Evolutionary conservation across 495 filamentous ascomycete genomes (phyloP).

Genomic region (Echria macrotheca): DNA sequence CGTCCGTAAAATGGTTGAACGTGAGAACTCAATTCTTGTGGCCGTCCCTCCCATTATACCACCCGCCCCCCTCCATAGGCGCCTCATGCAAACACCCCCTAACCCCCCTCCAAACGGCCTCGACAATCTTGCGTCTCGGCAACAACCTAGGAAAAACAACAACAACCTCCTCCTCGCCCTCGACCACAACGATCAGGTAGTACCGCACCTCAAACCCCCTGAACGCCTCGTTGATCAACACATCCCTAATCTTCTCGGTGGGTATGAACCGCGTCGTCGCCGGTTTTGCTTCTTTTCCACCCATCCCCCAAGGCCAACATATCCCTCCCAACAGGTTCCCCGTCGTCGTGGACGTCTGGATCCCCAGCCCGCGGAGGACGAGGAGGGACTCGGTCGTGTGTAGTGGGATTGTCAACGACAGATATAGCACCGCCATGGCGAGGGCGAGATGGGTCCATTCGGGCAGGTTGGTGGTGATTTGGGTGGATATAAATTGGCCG

Average conservation of each 20-base stretch:
- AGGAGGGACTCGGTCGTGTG: conserved; percentile 76
- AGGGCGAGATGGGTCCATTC: conserved; percentile 22
- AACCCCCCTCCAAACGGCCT: conserved; percentile 78
- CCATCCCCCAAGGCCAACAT: conserved; percentile 37
- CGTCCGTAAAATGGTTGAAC: too few relatives aligned
- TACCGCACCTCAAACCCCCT: conserved; percentile 85
- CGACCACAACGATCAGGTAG: conserved; percentile 85
- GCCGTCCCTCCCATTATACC: background rate
- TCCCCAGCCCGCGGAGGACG: conserved; percentile 81
- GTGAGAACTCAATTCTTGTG: background rate
- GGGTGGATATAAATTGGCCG: conserved; percentile 36
- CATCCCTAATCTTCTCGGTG: conserved; percentile 82
- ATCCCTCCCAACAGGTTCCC: too few relatives aligned
- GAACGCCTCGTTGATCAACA: conserved; percentile 94
- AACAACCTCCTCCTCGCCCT: conserved; percentile 80
- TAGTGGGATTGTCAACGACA: conserved; percentile 30
- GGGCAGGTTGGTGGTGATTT: conserved; percentile 36
- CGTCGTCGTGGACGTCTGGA: conserved; percentile 74
- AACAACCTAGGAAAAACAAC: conserved; percentile 88
- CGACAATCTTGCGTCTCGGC: conserved; percentile 63
- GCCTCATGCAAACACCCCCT: conserved; percentile 69
- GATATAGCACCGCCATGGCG: conserved; percentile 25
- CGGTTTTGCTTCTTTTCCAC: too few relatives aligned
- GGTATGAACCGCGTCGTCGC: conserved; percentile 76
- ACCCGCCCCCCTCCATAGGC: background rate